Evolutionary conservation across 805 yeast genomes (phyloP).

Genomic region (Barnettozyma californica): DNA sequence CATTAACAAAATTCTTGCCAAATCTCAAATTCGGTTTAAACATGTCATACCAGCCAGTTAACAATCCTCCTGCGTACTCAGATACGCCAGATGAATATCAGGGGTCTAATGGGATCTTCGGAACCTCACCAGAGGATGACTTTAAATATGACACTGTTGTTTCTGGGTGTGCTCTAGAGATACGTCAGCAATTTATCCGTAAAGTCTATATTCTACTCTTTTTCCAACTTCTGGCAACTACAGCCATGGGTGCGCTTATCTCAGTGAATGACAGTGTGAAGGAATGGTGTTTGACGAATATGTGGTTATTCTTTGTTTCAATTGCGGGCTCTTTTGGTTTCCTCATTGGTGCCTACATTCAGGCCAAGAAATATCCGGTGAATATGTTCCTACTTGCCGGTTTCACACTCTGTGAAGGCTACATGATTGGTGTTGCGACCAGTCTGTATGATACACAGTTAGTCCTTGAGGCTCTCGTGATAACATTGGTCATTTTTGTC

Average conservation of each 20-base stretch:
- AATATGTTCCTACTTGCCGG: slow-evolving; percentile 55
- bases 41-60: slow-evolving; percentile 18
- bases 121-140: slow-evolving; percentile 51
- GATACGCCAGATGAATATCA: slow-evolving; percentile 12
- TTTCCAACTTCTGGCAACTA: slow-evolving; percentile 59
- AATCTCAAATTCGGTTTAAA: not conserved
- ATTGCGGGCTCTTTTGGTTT: slow-evolving; percentile 56
- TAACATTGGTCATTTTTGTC: slow-evolving; percentile 66
- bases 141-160: slow-evolving; percentile 79
- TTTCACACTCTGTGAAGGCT: slow-evolving; percentile 74
- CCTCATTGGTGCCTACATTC: slow-evolving; percentile 56
- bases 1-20: no score
- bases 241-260: slow-evolving; percentile 49
- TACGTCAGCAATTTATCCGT: slow-evolving; percentile 70
- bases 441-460: slow-evolving; percentile 56
- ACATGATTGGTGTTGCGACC: slow-evolving; percentile 62
- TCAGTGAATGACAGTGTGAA: slow-evolving; percentile 39
- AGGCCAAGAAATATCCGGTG: slow-evolving; percentile 64
- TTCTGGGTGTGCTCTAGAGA: slow-evolving; percentile 67
- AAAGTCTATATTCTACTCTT: slow-evolving; percentile 73
- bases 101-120: slow-evolving; percentile 4
- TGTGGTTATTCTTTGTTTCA: slow-evolving; percentile 55
- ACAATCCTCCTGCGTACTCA: slow-evolving; percentile 24
- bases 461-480: slow-evolving; percentile 63
- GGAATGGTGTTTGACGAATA: slow-evolving; percentile 51